Evolutionary conservation across 1,284 basidiomycete species (phyloP).

Genomic region (Cerioporus squamosus): DNA sequence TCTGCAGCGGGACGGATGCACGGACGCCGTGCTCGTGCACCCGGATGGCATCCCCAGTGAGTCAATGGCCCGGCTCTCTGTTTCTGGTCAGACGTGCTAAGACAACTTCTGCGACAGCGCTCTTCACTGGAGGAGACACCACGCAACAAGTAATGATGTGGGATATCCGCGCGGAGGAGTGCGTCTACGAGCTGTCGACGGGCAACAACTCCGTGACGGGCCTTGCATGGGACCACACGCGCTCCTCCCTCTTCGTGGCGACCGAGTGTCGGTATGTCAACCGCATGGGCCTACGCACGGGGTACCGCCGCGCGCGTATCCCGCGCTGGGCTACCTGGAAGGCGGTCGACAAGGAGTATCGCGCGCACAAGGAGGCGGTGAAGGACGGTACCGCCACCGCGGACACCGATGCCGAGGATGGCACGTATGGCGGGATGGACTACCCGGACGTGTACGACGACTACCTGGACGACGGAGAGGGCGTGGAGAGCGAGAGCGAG

Average conservation of each 20-base stretch:
- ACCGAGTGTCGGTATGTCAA: slow-evolving; percentile 40
- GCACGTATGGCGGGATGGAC: slow-evolving; percentile 11
- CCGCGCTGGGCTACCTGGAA: slow-evolving; percentile 23
- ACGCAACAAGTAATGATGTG: slow-evolving; percentile 40
- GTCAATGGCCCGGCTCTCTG: not conserved
- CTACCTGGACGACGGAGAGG: slow-evolving; percentile 5
- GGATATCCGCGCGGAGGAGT: slow-evolving; percentile 40
- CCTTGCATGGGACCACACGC: slow-evolving; percentile 39
- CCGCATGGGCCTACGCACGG: slow-evolving; percentile 35
- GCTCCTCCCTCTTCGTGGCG: slow-evolving; percentile 38
- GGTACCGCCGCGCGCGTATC: slow-evolving; percentile 34
- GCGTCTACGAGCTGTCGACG: slow-evolving; percentile 44
- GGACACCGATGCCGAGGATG: not conserved
- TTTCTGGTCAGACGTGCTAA: too few species aligned
- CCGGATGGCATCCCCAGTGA: slow-evolving; percentile 33
- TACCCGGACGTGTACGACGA: slow-evolving; percentile 14
- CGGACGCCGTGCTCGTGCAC: slow-evolving; percentile 27
- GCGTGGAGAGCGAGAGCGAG: slow-evolving; percentile 7
- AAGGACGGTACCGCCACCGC: not conserved
- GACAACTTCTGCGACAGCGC: slow-evolving; percentile 23
- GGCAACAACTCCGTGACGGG: slow-evolving; percentile 42
- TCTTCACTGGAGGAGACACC: slow-evolving; percentile 36
- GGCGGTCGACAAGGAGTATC: slow-evolving; percentile 17
- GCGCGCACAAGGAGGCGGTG: slow-evolving; percentile 8
- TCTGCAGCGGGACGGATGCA: slow-evolving; percentile 16